phyloP scores from a whole-genome alignment of 2,329 filamentous ascomycete genomes.

The Aspergillus hortae region DNA sequence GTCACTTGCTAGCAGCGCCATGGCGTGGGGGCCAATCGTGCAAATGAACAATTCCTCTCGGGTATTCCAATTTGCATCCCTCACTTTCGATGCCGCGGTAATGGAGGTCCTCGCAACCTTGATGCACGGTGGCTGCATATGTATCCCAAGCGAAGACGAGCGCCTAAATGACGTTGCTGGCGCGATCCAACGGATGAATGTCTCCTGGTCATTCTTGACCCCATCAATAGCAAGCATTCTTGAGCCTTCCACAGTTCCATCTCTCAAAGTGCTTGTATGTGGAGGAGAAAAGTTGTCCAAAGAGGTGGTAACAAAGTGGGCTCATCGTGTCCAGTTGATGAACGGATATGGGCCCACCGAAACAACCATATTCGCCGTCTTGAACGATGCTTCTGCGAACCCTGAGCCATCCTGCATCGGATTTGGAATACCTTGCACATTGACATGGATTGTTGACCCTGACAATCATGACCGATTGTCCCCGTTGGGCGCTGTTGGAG shows the following conservation, averaged over 20 bases:
- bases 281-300: constrained; percentile 64
- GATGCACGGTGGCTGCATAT: constrained; percentile 45
- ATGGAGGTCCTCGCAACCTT: constrained; percentile 37
- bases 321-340: constrained; percentile 36
- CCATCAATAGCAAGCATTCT: constrained; percentile 43
- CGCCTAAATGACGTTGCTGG: constrained; percentile 47
- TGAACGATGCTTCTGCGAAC: constrained; percentile 28
- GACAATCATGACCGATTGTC: constrained; percentile 27
- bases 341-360: constrained; percentile 40
- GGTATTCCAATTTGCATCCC: constrained; percentile 44
- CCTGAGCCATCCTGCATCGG: constrained; percentile 20
- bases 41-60: constrained; percentile 23
- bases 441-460: constrained; percentile 33
- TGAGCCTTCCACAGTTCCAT: constrained; percentile 37
- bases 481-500: constrained; percentile 35
- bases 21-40: constrained; percentile 26
- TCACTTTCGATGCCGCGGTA: constrained; percentile 45
- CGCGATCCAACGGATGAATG: constrained; percentile 48
- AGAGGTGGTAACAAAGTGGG: constrained; percentile 69
- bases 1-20: constrained; percentile 30
- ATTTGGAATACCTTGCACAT: constrained; percentile 17
- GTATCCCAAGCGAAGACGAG: constrained; percentile 45
- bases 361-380: constrained; percentile 28
- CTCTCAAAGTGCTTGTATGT: constrained; percentile 41
- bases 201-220: constrained; percentile 46